Conservation (phyloP, 2,329 filamentous ascomycete genomes). For the Periconia digitata region DNA sequence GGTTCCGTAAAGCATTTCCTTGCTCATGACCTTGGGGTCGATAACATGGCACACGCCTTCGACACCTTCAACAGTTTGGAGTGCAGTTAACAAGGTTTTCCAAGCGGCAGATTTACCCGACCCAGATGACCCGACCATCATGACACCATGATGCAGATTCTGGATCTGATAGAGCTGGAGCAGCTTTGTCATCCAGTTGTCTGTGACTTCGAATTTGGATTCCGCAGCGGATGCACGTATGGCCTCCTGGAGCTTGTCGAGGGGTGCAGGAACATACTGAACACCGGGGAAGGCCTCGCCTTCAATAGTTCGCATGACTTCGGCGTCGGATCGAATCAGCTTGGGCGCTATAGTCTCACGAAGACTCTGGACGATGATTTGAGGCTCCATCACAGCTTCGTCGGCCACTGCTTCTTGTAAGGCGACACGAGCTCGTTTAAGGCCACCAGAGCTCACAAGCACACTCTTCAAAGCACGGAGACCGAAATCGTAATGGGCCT, state of each 20-base stretch:
- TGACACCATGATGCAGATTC: slow-evolving; percentile 96
- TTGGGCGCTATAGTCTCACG: slow-evolving; percentile 98
- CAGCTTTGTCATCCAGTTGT: slow-evolving; percentile 96
- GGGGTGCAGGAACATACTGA: slow-evolving; percentile 85
- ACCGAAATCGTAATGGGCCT: slow-evolving; percentile 98
- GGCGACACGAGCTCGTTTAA: slow-evolving; percentile 82
- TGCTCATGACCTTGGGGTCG: slow-evolving; percentile 99
- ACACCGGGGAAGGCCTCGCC: slow-evolving; percentile 86
- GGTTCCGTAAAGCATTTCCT: slow-evolving; percentile 94
- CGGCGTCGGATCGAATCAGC: slow-evolving; percentile 87
- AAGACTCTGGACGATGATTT: slow-evolving; percentile 98
- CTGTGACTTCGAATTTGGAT: slow-evolving; percentile 84
- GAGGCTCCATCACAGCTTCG: slow-evolving; percentile 81
- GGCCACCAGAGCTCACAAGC: slow-evolving; percentile 91
- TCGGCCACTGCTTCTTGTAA: slow-evolving; percentile 59
- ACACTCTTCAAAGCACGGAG: slow-evolving; percentile 98
- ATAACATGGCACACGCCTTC: slow-evolving; percentile 98
- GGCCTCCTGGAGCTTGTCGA: slow-evolving; percentile 75
- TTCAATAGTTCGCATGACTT: slow-evolving; percentile 84
- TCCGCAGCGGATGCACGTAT: slow-evolving; percentile 82
- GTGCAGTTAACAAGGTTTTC: slow-evolving; percentile 85
- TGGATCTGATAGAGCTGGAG: slow-evolving; percentile 98
- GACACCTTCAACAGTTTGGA: slow-evolving; percentile 86
- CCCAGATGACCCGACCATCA: slow-evolving; percentile 99
- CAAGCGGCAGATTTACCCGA: slow-evolving; percentile 95